Conservation (phyloP, 495 filamentous ascomycete species). For the Aspergillus bridgeri region DNA sequence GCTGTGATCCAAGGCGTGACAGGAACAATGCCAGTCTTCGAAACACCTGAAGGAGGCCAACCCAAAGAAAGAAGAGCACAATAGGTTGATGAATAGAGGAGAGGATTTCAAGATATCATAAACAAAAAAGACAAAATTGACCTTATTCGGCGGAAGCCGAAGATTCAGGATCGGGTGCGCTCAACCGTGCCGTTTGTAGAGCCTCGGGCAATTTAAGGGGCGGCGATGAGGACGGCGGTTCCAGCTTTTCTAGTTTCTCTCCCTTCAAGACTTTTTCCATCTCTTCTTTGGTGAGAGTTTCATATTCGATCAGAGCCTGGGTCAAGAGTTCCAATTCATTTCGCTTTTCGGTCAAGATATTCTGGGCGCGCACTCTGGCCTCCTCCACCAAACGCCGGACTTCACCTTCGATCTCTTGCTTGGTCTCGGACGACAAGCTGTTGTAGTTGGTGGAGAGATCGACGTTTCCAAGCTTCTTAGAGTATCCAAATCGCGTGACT, state of each 20-base stretch:
- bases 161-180: slow-evolving; percentile 21
- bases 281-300: slow-evolving; percentile 82
- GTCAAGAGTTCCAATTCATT: slow-evolving; percentile 84
- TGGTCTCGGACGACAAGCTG: slow-evolving; percentile 78
- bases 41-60: not conserved
- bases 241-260: slow-evolving; percentile 69
- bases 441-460: slow-evolving; percentile 78
- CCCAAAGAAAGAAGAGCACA: not conserved
- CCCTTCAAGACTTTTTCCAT: slow-evolving; percentile 84
- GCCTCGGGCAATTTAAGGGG: slow-evolving; percentile 57
- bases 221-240: slow-evolving; percentile 35
- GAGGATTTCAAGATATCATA: not conserved
- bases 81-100: not conserved
- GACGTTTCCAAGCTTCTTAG: slow-evolving; percentile 80
- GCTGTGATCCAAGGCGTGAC: not conserved
- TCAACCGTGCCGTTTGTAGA: slow-evolving; percentile 29
- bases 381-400: slow-evolving; percentile 83
- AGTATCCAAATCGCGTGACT: slow-evolving; percentile 86
- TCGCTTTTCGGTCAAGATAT: slow-evolving; percentile 65
- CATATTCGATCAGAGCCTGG: slow-evolving; percentile 88
- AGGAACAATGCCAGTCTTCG: not conserved
- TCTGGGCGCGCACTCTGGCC: slow-evolving; percentile 66
- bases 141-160: slow-evolving; percentile 25
- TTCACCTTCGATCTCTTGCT: slow-evolving; percentile 78
- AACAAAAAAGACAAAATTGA: not conserved